Percentiles rank a stretch among this genome's conserved stretches.
These are phyloP conservation scores for Wilcoxina mikolae DNA, from an alignment of 495 filamentous ascomycete genomes.

Conservation along the genomic window DNA sequence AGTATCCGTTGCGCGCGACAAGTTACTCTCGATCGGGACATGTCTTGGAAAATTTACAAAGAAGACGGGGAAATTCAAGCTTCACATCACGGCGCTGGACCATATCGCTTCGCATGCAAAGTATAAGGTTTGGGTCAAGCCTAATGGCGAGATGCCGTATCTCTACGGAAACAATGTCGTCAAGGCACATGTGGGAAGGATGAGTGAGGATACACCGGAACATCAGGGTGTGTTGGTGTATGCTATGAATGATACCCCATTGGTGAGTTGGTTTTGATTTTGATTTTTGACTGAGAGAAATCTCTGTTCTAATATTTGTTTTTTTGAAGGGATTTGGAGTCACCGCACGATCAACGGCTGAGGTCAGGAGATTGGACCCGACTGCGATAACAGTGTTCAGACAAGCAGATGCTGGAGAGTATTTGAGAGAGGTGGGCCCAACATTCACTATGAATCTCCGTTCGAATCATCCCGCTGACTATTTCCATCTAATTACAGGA, in stretches of 20 bases:
- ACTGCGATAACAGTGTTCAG: conserved; percentile 74
- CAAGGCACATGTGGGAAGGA: conserved; percentile 82
- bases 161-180: conserved; percentile 80
- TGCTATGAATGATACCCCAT: conserved; percentile 58
- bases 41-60: conserved; percentile 86
- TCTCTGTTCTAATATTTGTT: too few relatives aligned
- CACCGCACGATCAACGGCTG: conserved; percentile 65
- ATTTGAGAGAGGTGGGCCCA: conserved; percentile 53
- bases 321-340: conserved; percentile 56
- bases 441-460: not conserved
- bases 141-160: conserved; percentile 91
- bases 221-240: conserved; percentile 64
- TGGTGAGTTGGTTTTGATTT: conserved; percentile 35
- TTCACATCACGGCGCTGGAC: conserved; percentile 72
- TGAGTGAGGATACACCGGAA: conserved; percentile 72
- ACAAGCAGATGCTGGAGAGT: conserved; percentile 84
- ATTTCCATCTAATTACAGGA: conserved; percentile 17
- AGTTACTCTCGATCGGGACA: conserved; percentile 69
- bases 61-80: conserved; percentile 79
- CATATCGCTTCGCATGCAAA: conserved; percentile 77
- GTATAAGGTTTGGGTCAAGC: conserved; percentile 88
- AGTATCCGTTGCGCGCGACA: conserved; percentile 60
- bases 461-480: conserved; percentile 9
- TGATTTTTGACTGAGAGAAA: not conserved
- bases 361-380: conserved; percentile 67